Conservation (phyloP, 2,329 filamentous ascomycete genomes). For the Ilyonectria sp. region DNA sequence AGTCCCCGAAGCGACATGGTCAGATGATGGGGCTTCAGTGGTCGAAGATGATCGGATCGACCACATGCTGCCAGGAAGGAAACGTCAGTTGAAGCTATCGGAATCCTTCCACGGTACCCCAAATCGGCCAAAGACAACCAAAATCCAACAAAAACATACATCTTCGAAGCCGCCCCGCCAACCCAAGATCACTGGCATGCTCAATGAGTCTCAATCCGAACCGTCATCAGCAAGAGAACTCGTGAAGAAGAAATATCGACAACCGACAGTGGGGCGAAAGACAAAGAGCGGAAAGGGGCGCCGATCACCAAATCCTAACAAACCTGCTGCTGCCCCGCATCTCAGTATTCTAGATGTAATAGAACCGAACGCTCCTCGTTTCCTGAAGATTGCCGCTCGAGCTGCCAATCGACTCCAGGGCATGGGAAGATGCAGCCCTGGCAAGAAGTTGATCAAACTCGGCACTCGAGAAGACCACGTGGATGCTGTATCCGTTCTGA, state of each 20-base stretch:
- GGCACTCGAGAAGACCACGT: constrained; percentile 73
- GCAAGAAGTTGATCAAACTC: constrained; percentile 71
- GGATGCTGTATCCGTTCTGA: constrained; percentile 68
- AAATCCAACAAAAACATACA: constrained; percentile 40
- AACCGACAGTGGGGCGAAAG: constrained; percentile 24
- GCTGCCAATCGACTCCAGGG: constrained; percentile 63
- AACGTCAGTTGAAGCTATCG: constrained; percentile 54
- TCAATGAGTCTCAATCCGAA: constrained; percentile 34
- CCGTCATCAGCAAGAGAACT: constrained; percentile 26
- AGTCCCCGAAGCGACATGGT: constrained; percentile 27
- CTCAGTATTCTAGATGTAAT: constrained; percentile 75
- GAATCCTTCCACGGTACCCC: constrained; percentile 44
- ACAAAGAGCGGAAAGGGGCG: constrained; percentile 26
- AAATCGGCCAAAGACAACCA: constrained; percentile 46
- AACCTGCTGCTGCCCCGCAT: constrained; percentile 55
- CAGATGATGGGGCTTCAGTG: constrained; percentile 54
- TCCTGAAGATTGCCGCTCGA: constrained; percentile 74
- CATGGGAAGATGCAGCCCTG: constrained; percentile 69
- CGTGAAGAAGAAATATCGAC: constrained; percentile 39
- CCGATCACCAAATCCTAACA: constrained; percentile 17
- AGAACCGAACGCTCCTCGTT: constrained; percentile 66
- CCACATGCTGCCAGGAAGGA: constrained; percentile 62
- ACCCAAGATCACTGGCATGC: constrained; percentile 51
- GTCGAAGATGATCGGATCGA: constrained; percentile 69
- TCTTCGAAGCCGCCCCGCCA: constrained; percentile 45